Percentiles rank a stretch among this genome's conserved stretches.
Evolutionary conservation across 2,329 filamentous ascomycete species (phyloP).

Genomic region (Elsinoe fawcettii): DNA sequence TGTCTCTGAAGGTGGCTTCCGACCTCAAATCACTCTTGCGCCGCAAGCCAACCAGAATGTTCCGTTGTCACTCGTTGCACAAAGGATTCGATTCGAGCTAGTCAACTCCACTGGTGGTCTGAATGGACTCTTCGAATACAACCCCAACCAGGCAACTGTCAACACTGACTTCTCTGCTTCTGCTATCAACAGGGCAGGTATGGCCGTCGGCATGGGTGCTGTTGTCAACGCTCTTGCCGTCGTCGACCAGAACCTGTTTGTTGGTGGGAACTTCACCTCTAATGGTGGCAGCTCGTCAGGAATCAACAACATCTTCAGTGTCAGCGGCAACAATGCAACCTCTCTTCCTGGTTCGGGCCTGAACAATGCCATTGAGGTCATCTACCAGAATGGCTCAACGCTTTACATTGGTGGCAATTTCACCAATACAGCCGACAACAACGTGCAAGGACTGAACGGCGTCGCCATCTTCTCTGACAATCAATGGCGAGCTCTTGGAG

Average conservation of each 20-base stretch:
- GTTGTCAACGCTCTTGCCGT: conserved; percentile 62
- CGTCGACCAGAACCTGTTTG: conserved; percentile 58
- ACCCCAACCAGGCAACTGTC: conserved; percentile 55
- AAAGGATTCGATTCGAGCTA: conserved; percentile 70
- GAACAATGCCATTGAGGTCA: conserved; percentile 66
- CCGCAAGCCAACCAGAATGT: conserved; percentile 58
- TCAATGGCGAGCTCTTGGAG: conserved; percentile 70
- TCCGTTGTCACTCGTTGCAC: conserved; percentile 75
- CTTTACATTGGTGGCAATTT: conserved; percentile 84
- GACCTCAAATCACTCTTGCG: conserved; percentile 69
- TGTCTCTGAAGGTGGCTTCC: conserved; percentile 62
- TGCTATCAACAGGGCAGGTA: conserved; percentile 67
- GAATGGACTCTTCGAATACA: conserved; percentile 85
- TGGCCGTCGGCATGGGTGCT: conserved; percentile 58
- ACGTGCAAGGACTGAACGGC: conserved; percentile 59
- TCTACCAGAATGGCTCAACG: conserved; percentile 57
- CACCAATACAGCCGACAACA: conserved; percentile 58
- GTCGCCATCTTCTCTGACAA: conserved; percentile 70
- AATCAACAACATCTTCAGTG: conserved; percentile 68
- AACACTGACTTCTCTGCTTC: conserved; percentile 62
- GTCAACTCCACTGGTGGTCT: conserved; percentile 69
- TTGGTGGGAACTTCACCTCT: conserved; percentile 78
- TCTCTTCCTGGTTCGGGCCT: conserved; percentile 64
- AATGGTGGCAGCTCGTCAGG: conserved; percentile 30
- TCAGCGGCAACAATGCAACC: conserved; percentile 56